phyloP scores from a whole-genome alignment of 305 asterid genomes.

The Ilex paraguariensis region DNA sequence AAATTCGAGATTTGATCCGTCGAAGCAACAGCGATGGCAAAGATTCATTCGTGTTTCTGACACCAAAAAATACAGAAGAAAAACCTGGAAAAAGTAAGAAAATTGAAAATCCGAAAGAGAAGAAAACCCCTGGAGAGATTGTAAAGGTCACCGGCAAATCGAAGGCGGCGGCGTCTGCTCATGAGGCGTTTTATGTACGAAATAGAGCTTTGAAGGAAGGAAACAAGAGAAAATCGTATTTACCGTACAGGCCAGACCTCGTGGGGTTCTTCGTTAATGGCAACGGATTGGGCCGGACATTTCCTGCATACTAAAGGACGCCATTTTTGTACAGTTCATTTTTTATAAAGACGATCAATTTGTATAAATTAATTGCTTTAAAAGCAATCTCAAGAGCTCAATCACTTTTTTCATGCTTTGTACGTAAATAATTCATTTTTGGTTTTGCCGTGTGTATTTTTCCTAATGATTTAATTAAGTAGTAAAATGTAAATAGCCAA shows the following conservation, averaged over 20 bases:
- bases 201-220: constrained; percentile 52
- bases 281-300: constrained; percentile 34
- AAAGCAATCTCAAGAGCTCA: too few relatives aligned
- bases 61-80: constrained; percentile 1
- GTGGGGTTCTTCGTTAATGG: constrained; percentile 59
- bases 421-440: too few relatives aligned
- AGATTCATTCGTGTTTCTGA: constrained; percentile 11
- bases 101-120: neutral
- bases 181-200: constrained; percentile 56
- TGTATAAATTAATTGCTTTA: too few relatives aligned
- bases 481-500: too few relatives aligned
- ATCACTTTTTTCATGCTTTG: too few relatives aligned
- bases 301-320: constrained; percentile 26
- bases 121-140: constrained; percentile 5
- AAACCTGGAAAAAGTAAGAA: constrained; percentile 9
- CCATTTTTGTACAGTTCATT: neutral
- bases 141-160: constrained; percentile 11
- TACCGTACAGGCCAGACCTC: constrained; percentile 73
- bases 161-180: constrained; percentile 35
- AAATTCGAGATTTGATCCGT: constrained; percentile 8
- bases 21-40: constrained; percentile 9
- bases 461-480: too few relatives aligned
- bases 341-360: too few relatives aligned
- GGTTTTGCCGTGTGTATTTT: too few relatives aligned
- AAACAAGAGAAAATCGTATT: constrained; percentile 65